Conservation (phyloP, 108 stramenopile species). For the Chaetoceros muelleri region DNA sequence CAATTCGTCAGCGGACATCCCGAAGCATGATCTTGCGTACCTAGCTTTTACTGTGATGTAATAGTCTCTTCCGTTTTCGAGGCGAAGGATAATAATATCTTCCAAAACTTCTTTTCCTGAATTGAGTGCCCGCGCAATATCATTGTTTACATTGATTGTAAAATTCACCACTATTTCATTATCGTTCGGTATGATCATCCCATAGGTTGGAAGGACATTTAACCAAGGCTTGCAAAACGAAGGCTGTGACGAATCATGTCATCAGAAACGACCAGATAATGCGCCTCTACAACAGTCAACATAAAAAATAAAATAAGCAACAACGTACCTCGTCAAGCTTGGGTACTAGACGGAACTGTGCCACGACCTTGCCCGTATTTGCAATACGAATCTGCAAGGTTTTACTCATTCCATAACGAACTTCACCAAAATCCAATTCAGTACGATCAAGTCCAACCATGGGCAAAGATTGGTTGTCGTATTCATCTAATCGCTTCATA, state of each 20-base stretch:
- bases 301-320: neutral
- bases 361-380: constrained; percentile 84
- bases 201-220: constrained; percentile 75
- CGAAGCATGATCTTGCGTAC: constrained; percentile 88
- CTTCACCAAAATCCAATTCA: constrained; percentile 67
- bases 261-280: constrained; percentile 4
- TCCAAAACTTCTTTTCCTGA: constrained; percentile 77
- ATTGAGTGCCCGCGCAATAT: constrained; percentile 71
- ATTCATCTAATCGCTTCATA: constrained; percentile 58
- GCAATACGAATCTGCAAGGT: constrained; percentile 62
- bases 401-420: constrained; percentile 52
- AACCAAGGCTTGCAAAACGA: constrained; percentile 86
- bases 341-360: constrained; percentile 84
- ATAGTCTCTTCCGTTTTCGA: constrained; percentile 93
- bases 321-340: constrained; percentile 84
- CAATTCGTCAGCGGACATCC: constrained; percentile 84
- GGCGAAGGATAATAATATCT: constrained; percentile 84
- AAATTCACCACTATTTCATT: constrained; percentile 51
- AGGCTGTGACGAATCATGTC: constrained; percentile 19
- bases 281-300: neutral
- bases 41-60: constrained; percentile 77
- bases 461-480: constrained; percentile 81
- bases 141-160: constrained; percentile 66
- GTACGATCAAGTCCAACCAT: constrained; percentile 70
- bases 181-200: constrained; percentile 89